Evolutionary conservation across 1,284 basidiomycete genomes (phyloP), one percentile per base, ranked within the genome.

Genomic region (Puccinia novopanici): DNA sequence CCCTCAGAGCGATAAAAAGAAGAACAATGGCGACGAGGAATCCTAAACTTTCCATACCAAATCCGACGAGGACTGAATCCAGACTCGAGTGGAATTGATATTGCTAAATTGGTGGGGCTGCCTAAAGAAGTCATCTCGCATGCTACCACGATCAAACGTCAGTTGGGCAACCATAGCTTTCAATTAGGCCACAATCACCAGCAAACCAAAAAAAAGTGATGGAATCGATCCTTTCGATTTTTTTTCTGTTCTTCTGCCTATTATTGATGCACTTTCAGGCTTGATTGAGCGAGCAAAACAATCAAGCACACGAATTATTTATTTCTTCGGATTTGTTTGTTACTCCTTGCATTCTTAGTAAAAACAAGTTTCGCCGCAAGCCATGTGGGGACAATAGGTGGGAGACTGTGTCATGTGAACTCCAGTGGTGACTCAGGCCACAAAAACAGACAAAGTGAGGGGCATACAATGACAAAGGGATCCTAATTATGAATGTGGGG

Each of bases 71-170:
- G 96, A 0, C 90, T 98, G 75, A 98, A 97, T 85, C 89, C 91
- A 73, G 89, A 96, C 83, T 97, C 95, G 78, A 95, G 98, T 84
- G 96, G 95, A 0, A 87, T 99, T 55, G 93, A 94, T 85, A 93
- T 97, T 22, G 95, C 95, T 6, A 90, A 91, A 76, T 86, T 98
- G 19, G 94, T 94, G 9, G 93, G 93, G 3, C 90, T 98, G 88
- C 96, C 95, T 0, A 83, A 87, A 3, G 84, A 88, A 15, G 91
- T 89, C 0, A 86, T 94, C 68, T 82, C 85, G 1, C 87, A 92
- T 19, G 93, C 93, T 54, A 52, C 45, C 6, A 45, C 50, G 13
- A 71, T 71, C 15, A 71, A 54, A 50, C 68, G 45, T 24, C 68
- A 71, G 27, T 54, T 71, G 42, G 40, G 63, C 15, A 48, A 67